phyloP scores from a whole-genome alignment of 75 land plant species.

The Sequoia sempervirens region DNA sequence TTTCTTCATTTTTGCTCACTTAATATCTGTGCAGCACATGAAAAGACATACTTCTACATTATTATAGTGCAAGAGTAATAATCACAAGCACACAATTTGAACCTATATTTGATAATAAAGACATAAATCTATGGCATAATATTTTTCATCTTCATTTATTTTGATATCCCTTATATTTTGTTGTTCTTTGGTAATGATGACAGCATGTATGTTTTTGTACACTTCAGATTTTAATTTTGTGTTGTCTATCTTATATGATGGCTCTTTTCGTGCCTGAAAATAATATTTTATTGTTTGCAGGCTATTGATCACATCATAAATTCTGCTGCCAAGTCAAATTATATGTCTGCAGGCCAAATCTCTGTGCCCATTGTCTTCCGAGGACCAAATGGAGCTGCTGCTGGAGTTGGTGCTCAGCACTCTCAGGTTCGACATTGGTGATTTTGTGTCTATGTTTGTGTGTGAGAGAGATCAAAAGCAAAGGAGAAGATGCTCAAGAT shows the following conservation, averaged over 20 bases:
- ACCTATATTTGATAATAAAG: not conserved
- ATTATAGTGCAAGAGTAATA: not conserved
- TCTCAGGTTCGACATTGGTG: slow-evolving; percentile 57
- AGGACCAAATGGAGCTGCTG: slow-evolving; percentile 98
- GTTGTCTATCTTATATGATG: not conserved
- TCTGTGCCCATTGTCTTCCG: slow-evolving; percentile 89
- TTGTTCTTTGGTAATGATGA: not conserved
- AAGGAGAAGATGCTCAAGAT: not conserved
- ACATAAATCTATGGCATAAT: not conserved
- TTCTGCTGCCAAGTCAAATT: slow-evolving; percentile 90
- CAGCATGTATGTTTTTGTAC: not conserved
- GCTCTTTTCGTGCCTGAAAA: not conserved
- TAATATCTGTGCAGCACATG: not conserved
- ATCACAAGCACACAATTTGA: not conserved
- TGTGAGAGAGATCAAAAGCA: not conserved
- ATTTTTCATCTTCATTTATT: not conserved
- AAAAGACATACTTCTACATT: not conserved
- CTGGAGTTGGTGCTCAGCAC: slow-evolving; percentile 96
- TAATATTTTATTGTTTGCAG: slow-evolving; percentile 26
- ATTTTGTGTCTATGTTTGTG: not conserved
- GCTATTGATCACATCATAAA: slow-evolving; percentile 97
- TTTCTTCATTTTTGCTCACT: not conserved
- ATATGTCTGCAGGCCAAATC: slow-evolving; percentile 94
- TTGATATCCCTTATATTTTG: not conserved
- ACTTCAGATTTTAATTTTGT: not conserved